Base-by-base conservation (phyloP, 192 early-diverging fungal genomes). In the Globomyces pollinis-pini region DNA sequence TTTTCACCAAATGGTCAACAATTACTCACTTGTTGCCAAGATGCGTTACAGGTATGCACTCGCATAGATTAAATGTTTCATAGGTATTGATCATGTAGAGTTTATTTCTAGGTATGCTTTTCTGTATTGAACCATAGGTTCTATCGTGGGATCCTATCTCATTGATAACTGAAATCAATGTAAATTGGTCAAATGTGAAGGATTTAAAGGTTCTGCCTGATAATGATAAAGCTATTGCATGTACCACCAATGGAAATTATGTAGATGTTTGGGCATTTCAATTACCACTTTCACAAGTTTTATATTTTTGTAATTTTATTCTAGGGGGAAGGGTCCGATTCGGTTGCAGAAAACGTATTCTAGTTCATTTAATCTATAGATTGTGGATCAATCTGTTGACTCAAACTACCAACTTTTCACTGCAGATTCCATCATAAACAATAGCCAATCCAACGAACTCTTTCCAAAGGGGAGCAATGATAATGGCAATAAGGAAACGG, bases 91-190 rank as follows among this genome's bases (percentile, higher is more conserved):
- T 0, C 11, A 64, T 8, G 1, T 16, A 43, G 18, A 70, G 0
- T n/a, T 69, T 39, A 16, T 60, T 28, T 8, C 34, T 68, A n/a
- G n/a, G n/a, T n/a, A n/a, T n/a, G n/a, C n/a, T n/a, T n/a, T n/a
- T n/a, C 8, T 11, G 21, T 31, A n/a, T 39, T 5, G 57, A 1
- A 13, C 36, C 26, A 1, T 6, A 78, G 71, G 62, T 74, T 24
- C 76, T 75, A 67, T 58, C 53, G 11, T 81, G 75, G 75, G 76
- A 81, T 36, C 73, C 73, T 0, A 64, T 71, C 7, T 34, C 60
- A 18, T 64, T 67, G 15, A 61, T 68, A 23, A 71, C 73, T 24
- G 39, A 59, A 8, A 63, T 73, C 0, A 1, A 55, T 0, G 66
- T 69, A 6, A 60, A 32, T 13, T 81, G 79, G 79, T 45, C 67